Base-by-base conservation (phyloP, 345 rosid species). In the Geranium rotundifolium region DNA sequence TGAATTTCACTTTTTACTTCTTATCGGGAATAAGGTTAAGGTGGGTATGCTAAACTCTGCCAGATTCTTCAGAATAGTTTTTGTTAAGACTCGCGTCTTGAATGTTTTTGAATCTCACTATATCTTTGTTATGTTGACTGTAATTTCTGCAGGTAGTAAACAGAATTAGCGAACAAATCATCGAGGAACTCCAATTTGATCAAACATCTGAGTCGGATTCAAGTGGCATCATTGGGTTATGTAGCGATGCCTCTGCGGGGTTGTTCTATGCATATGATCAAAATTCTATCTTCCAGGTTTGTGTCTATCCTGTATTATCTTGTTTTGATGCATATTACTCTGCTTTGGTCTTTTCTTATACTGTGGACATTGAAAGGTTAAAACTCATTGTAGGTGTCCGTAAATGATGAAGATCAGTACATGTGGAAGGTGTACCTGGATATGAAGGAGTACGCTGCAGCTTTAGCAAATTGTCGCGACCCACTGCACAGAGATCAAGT, bases 361-460 rank as follows among this genome's bases (percentile, higher is more conserved):
- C 29, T 37, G 27, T 64, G 57, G 66, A 16, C 8, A 27, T 56
- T 65, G 58, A 64, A 19, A 19, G 13, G 60, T 57, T 56, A 19
- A 66, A 68, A 67, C 63, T 75, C 67, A 54, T 71, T 73, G 1
- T 70, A 93, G 99, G 96, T 93, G 50, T 90, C 99, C 65, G 92
- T 93, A 63, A 80, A 75, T 75, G 99, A 93, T 20, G 99, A 93
- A 85, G 89, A 85, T 63, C 84, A 92, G 63, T 95, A 90, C 77
- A 93, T 93, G 99, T 93, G 99, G 99, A 93, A 86, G 86, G 96
- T 93, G 64, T 85, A 93, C 77, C 82, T 90, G 69, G 89, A 90
- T 79, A 80, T 93, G 88, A 93, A 85, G 75, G 96, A 81, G 67
- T 93, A 83, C 77, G 91, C 96, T 81, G 90, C 99, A 65, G 91